Evolutionary conservation across 768 basidiomycete genomes (phyloP), one percentile per base, ranked within the genome.

Genomic region (Tricholoma saponaceum): DNA sequence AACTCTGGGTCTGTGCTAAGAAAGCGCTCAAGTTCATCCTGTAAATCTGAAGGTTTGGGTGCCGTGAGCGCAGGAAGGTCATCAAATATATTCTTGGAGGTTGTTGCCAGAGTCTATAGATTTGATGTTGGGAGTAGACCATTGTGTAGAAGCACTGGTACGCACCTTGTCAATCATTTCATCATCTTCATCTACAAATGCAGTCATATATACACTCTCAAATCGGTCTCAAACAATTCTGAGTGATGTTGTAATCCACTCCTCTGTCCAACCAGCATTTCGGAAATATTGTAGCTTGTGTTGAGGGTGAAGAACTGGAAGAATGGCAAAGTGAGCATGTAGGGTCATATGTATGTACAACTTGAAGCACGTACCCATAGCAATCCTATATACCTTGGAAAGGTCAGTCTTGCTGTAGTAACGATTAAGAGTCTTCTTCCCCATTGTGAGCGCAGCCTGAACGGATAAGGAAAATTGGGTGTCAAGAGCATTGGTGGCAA

Each of bases 201-300:
- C 5, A 22, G 37, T 28, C 22, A 18, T 51, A 14, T 60, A 55
- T 22, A 43, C 32, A 16, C 32, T n/a, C 22, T 62, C 60, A 25
- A 54, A 70, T 44, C 64, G 63, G 1, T 66, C 62, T 1, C 35
- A 14, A 23, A 68, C 62, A 20, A 71, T 58, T 1, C 55, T 52
- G 20, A 58, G 22, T 0, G 69, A 65, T 0, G 56, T 61, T 1
- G 56, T 39, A 26, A 72, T 67, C 71, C 72, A 75, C 4, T 55
- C 46, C 0, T 58, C 35, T 4, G 60, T 55, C 72, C 72, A 74
- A 2, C 57, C 47, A 5, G 59, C 51, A 5, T 61, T 57, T 25
- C 60, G 52, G 59, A 75, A 73, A 57, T 75, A 76, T 18, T 58
- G 54, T 2, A 74, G 65, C 61, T 74, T 74, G 64, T 74, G 65